Evolutionary conservation across 148 eudicot species (phyloP).

Genomic region (Persicaria tinctoria): DNA sequence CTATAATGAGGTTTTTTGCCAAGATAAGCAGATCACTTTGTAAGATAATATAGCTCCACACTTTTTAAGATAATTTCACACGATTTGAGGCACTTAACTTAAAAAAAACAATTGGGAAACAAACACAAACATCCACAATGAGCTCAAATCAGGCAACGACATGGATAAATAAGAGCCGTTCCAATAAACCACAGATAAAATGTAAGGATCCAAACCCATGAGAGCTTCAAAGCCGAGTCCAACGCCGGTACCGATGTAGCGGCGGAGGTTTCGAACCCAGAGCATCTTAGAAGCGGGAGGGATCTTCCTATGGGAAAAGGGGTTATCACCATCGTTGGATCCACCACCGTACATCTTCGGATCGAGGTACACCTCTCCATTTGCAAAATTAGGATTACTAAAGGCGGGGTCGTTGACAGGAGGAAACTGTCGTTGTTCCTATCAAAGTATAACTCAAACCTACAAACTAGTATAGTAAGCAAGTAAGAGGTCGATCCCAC

Average conservation of each 20-base stretch:
- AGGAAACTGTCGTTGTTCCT: too few species aligned
- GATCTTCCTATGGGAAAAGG: constrained; percentile 52
- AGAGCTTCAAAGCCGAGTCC: constrained; percentile 98
- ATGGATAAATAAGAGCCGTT: neutral
- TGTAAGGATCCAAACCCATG: constrained; percentile 48
- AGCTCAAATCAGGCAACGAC: neutral
- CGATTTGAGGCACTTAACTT: neutral
- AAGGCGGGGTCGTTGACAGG: neutral
- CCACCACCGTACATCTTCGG: constrained; percentile 51
- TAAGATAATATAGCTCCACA: neutral
- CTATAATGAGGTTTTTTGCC: neutral
- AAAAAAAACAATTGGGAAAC: neutral
- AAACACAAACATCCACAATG: neutral
- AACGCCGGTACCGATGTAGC: constrained; percentile 92
- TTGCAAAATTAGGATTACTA: neutral
- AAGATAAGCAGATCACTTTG: neutral
- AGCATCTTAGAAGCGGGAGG: constrained; percentile 88
- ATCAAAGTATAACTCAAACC: too few species aligned
- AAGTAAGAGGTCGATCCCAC: too few species aligned
- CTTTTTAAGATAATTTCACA: neutral
- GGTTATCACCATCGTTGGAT: constrained; percentile 71
- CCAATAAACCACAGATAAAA: neutral
- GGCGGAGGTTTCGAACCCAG: constrained; percentile 95
- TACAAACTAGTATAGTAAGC: too few species aligned
- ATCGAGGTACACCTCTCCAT: neutral